Conservation (phyloP, 768 basidiomycete species). For the Hericium alpestre region DNA sequence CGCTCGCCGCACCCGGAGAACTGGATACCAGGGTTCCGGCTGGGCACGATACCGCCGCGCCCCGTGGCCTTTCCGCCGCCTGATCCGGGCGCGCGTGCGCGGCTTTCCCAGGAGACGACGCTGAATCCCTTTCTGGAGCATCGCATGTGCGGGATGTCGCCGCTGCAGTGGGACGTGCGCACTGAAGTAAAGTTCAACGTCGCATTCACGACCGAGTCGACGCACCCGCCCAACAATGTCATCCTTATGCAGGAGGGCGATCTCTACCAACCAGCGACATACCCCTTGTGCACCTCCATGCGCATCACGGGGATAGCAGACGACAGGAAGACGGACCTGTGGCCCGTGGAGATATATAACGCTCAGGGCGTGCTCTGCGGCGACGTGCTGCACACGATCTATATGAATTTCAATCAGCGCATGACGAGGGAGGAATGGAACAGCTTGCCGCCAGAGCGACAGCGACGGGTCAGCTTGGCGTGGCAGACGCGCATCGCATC, state of each 20-base stretch:
- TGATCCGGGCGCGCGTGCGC: slow-evolving; percentile 9
- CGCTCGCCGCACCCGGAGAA: slow-evolving; percentile 28
- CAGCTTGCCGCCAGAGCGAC: slow-evolving; percentile 13
- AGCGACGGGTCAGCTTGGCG: background rate
- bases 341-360: slow-evolving; percentile 45
- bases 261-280: slow-evolving; percentile 52
- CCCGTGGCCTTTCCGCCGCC: slow-evolving; percentile 26
- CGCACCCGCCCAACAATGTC: slow-evolving; percentile 24
- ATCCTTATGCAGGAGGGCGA: slow-evolving; percentile 11
- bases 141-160: slow-evolving; percentile 27
- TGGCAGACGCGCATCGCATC: slow-evolving; percentile 13
- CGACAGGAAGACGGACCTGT: slow-evolving; percentile 35
- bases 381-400: slow-evolving; percentile 41
- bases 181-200: slow-evolving; percentile 9
- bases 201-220: slow-evolving; percentile 16
- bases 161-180: slow-evolving; percentile 41
- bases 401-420: slow-evolving; percentile 29
- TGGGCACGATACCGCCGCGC: slow-evolving; percentile 28
- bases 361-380: slow-evolving; percentile 34
- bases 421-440: slow-evolving; percentile 19
- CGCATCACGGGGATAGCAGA: slow-evolving; percentile 43
- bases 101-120: slow-evolving; percentile 36
- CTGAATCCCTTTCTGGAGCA: slow-evolving; percentile 51
- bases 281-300: slow-evolving; percentile 48
- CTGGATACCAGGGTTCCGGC: slow-evolving; percentile 27